Percentiles rank a stretch among this genome's conserved stretches.
These are phyloP conservation scores for Phialemonium atrogriseum DNA, from an alignment of 2,329 filamentous ascomycete species.

Conservation along the genomic window DNA sequence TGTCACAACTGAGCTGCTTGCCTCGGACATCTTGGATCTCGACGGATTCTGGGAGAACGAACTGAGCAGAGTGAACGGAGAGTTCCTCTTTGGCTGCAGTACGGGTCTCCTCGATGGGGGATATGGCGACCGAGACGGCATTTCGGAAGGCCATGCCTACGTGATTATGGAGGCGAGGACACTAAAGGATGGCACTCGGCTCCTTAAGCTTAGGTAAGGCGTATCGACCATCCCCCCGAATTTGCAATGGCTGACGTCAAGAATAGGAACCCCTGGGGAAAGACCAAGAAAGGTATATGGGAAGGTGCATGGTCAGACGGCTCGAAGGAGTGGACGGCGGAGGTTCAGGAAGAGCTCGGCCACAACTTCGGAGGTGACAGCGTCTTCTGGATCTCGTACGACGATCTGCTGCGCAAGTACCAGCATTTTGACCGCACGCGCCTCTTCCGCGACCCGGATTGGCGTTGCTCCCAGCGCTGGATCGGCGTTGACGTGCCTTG, in stretches of 20 bases:
- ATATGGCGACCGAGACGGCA: constrained; percentile 44
- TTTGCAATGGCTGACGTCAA: too few relatives aligned
- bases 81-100: constrained; percentile 61
- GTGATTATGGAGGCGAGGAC: constrained; percentile 45
- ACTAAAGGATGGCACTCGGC: constrained; percentile 51
- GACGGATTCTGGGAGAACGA: constrained; percentile 74
- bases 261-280: constrained; percentile 78
- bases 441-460: constrained; percentile 45
- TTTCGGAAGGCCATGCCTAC: constrained; percentile 52
- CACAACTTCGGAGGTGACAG: constrained; percentile 74
- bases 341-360: constrained; percentile 64
- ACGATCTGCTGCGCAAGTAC: constrained; percentile 50
- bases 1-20: constrained; percentile 57
- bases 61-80: constrained; percentile 67
- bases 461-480: constrained; percentile 40
- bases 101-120: constrained; percentile 40
- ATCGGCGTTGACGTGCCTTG: constrained; percentile 41
- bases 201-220: constrained; percentile 52
- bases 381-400: constrained; percentile 52
- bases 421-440: constrained; percentile 50
- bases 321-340: constrained; percentile 74
- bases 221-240: too few relatives aligned
- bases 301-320: constrained; percentile 74
- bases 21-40: constrained; percentile 63
- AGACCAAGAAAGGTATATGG: constrained; percentile 69